Base-by-base conservation (phyloP, 768 basidiomycete genomes). In the Crucibulum laeve region DNA sequence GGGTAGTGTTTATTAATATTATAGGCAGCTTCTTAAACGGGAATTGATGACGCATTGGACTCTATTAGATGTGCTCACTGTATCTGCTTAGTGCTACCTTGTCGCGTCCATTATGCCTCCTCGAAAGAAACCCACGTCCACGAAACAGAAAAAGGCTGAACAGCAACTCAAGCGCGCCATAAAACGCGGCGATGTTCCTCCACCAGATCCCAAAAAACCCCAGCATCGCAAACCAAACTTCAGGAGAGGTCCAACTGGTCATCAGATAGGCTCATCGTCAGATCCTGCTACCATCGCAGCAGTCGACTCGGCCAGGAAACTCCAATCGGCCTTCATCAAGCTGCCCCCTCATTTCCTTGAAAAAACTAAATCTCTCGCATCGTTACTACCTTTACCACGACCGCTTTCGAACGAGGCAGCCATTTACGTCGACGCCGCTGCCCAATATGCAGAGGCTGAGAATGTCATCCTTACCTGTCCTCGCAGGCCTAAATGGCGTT, bases 401-500 rank as follows among this genome's bases (percentile, higher is more conserved):
- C 88, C 88, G 18, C 70, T 91, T 22, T 56, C 68, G 10, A 38
- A 56, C 41, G 58, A 64, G 15, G 56, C 55, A 6, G 63, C 71
- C 3, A 52, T 78, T 38, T 69, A 74, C 45, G 53, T 62, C 23
- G 47, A 51, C 40, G 48, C 51, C 21, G 48, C 55, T 42, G 36
- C 40, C 28, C 42, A 49, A 10, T 14, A 42, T 40, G 43, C 46
- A 28, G 34, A 58, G 49, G 18, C 53, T 48, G 30, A 44, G 39
- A 30, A 44, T 19, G 53, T 50, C 1, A 37, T 39, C 5, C 59
- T 78, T 51, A 59, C 61, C 26, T 78, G 76, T 54, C 90, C 90
- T 14, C 77, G 65, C 49, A 60, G 94, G 45, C 93, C 94, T 3
- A 91, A 85, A 60, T 96, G 93, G 89, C 70, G 77, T 15, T 90